Conservation (phyloP, 306 rosid species). For the Albizia julibrissin region DNA sequence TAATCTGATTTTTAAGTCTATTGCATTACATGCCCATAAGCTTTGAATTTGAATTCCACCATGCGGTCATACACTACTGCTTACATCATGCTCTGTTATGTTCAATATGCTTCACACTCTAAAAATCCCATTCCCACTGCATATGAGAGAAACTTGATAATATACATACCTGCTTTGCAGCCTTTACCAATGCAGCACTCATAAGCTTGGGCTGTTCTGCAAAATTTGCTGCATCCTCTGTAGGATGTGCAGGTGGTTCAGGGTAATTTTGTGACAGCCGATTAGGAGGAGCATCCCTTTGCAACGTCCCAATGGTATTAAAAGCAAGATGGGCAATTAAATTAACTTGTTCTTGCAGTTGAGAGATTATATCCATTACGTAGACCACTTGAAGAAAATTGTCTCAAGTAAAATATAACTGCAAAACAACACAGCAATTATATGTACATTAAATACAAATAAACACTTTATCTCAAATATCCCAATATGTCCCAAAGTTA, state of each 20-base stretch:
- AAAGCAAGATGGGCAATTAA: conserved; percentile 68
- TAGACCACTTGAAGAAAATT: conserved; percentile 13
- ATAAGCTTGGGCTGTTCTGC: conserved; percentile 77
- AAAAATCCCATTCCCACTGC: background rate
- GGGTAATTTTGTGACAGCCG: conserved; percentile 75
- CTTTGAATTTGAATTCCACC: background rate
- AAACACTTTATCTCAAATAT: background rate
- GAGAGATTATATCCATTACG: conserved; percentile 84
- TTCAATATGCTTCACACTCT: background rate
- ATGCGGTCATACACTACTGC: background rate
- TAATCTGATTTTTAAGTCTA: background rate
- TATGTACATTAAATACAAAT: background rate
- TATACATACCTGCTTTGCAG: conserved; percentile 75
- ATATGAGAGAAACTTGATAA: background rate
- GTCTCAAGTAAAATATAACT: conserved; percentile 4
- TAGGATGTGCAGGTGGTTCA: conserved; percentile 68
- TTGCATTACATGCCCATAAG: background rate
- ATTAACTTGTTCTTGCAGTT: conserved; percentile 83
- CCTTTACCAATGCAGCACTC: conserved; percentile 77
- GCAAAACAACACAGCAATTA: background rate
- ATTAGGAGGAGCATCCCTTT: conserved; percentile 93
- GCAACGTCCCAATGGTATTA: conserved; percentile 79
- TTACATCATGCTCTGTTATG: background rate
- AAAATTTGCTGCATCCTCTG: conserved; percentile 58
- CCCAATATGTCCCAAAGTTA: background rate